Conservation (phyloP, 768 basidiomycete genomes). For the Xerocomellus intermedius region DNA sequence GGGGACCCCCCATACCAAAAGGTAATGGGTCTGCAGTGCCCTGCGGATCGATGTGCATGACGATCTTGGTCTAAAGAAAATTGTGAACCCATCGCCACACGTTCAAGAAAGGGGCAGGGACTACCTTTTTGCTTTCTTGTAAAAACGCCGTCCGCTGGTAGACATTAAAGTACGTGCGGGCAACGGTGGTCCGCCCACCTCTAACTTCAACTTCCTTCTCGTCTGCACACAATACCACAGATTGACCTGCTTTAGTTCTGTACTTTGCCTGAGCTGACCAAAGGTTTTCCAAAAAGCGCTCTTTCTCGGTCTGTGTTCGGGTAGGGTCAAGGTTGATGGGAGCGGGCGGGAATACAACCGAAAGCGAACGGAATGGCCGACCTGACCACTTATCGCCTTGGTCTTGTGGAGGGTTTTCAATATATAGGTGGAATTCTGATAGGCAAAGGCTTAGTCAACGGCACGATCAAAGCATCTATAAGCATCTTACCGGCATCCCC, state of each 20-base stretch:
- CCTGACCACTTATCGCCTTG: conserved; percentile 86
- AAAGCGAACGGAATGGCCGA: conserved; percentile 77
- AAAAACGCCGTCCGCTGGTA: conserved; percentile 81
- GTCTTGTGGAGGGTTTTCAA: conserved; percentile 80
- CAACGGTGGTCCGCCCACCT: conserved; percentile 58
- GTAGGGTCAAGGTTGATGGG: conserved; percentile 64
- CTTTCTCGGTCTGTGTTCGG: conserved; percentile 65
- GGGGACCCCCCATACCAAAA: conserved; percentile 65
- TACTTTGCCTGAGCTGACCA: conserved; percentile 87
- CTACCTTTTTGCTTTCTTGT: conserved; percentile 76
- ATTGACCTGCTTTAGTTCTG: conserved; percentile 69
- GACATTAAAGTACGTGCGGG: conserved; percentile 86
- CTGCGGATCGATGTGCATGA: conserved; percentile 79
- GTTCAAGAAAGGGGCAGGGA: conserved; percentile 4
- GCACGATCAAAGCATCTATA: not conserved
- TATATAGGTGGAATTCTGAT: conserved; percentile 82
- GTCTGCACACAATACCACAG: conserved; percentile 66
- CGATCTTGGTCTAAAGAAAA: conserved; percentile 70
- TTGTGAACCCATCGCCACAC: conserved; percentile 7
- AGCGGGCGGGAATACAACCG: conserved; percentile 74
- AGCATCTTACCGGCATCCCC: conserved; percentile 73
- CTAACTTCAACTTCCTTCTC: conserved; percentile 76
- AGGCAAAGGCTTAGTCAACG: conserved; percentile 4
- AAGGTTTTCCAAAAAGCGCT: conserved; percentile 81
- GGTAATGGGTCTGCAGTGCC: conserved; percentile 77